Evolutionary conservation across 169 alveolate species (phyloP).

Genomic region (Cryptosporidium xiaoi): DNA sequence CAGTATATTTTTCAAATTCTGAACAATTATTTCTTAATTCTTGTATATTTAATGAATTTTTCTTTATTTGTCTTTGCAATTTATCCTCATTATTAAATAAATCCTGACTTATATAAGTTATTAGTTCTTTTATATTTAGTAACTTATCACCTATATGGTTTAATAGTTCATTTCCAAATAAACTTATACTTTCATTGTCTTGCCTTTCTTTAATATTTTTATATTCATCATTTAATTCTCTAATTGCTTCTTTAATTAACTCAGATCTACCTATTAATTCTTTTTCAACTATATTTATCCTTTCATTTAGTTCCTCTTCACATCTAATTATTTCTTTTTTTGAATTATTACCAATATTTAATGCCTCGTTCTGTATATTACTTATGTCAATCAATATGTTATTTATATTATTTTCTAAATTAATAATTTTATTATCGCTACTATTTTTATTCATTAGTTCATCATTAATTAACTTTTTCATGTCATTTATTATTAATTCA

Average conservation of each 20-base stretch:
- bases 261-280: conserved; percentile 56
- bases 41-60: conserved; percentile 14
- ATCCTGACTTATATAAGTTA: conserved; percentile 50
- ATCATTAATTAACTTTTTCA: conserved; percentile 39
- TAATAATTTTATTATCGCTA: not conserved
- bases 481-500: conserved; percentile 25
- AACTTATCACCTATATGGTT: conserved; percentile 21
- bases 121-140: conserved; percentile 28
- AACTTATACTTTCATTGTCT: conserved; percentile 7
- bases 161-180: conserved; percentile 12
- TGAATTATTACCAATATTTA: not conserved
- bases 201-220: conserved; percentile 5
- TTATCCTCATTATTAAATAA: conserved; percentile 47
- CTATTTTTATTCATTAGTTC: conserved; percentile 16
- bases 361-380: conserved; percentile 10
- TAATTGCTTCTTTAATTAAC: conserved; percentile 43
- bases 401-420: conserved; percentile 32
- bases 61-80: conserved; percentile 40
- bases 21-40: conserved; percentile 17
- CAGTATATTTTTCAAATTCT: conserved; percentile 63
- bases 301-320: conserved; percentile 16
- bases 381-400: conserved; percentile 19
- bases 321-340: not conserved
- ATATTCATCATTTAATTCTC: conserved; percentile 32
- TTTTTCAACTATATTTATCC: conserved; percentile 25